Evolutionary conservation across 345 rosid species (phyloP).

Genomic region (Dipteronia sinensis): DNA sequence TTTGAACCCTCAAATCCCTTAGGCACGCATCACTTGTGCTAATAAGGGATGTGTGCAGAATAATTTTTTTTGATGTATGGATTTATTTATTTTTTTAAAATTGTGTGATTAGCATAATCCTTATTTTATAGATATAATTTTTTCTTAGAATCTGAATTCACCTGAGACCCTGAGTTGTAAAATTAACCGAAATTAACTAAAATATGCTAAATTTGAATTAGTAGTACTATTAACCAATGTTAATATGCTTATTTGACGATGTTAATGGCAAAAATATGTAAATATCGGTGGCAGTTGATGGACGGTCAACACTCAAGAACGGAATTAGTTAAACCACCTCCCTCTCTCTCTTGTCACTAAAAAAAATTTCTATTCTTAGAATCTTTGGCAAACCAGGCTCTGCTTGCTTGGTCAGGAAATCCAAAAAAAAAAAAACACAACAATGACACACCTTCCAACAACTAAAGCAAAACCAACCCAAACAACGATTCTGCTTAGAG

Average conservation of each 20-base stretch:
- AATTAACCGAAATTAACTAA: background rate
- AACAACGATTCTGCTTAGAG: slow-evolving; percentile 19
- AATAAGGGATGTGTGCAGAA: too few species aligned
- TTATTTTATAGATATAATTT: too few species aligned
- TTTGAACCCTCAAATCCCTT: too few species aligned
- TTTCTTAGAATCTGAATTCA: background rate
- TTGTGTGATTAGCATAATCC: background rate
- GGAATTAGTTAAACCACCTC: background rate
- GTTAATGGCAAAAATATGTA: too few species aligned
- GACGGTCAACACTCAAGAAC: slow-evolving; percentile 17
- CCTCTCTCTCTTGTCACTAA: background rate
- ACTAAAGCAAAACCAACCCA: slow-evolving; percentile 26
- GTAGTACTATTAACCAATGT: too few species aligned
- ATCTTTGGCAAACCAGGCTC: slow-evolving; percentile 14
- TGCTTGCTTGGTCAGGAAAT: background rate
- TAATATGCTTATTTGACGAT: background rate
- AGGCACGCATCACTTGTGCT: too few species aligned
- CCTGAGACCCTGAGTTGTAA: background rate
- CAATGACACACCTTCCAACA: slow-evolving; percentile 26
- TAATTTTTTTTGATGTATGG: too few species aligned
- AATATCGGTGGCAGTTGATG: background rate
- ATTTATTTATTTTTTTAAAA: too few species aligned
- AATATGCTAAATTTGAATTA: background rate
- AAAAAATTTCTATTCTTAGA: slow-evolving; percentile 45
- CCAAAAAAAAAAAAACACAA: background rate